Base-by-base conservation (phyloP, 2,329 filamentous ascomycete species). In the Fusarium bactridioides region DNA sequence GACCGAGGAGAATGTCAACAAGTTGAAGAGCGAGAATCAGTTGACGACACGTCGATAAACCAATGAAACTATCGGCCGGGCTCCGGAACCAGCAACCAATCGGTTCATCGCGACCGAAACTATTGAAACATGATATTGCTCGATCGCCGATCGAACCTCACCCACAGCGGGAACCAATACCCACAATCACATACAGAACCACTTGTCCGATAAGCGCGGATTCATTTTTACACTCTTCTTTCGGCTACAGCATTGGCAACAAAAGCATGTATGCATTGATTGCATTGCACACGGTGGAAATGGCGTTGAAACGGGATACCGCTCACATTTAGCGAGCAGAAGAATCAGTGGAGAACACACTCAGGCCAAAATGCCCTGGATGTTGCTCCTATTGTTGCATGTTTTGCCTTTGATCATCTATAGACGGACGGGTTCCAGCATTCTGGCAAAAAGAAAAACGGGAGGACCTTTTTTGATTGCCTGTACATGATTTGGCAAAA, bases 1-100 rank as follows among this genome's bases (percentile, higher is more conserved):
- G 68, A 89, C 87, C 3, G 84, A 87, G 69, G 87, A 87, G 74
- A 89, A 89, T 71, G 79, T 89, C 51, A 86, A 84, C 40, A 86
- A 81, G 67, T 74, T 88, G 48, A 82, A 82, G 63, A 79, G 78
- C 63, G 81, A 84, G 61, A 82, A 77, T 50, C 69, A 74, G 50
- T 69, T 68, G 41, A 69, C 65, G 35, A 53, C 67, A 55, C 75
- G 70, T 29, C 69, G 67, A 48, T 76, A 74, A 58, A 37, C 62
- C 25, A 40, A 57, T 35, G 10, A 51, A 31, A 29, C 35, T 19
- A 37, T 35, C 23, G 38, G 25, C 33, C 37, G 27, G 16, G 43
- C 37, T 54, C 44, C 25, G 44, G 61, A 54, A 51, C 53, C 40
- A 35, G 33, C 41, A 35, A 48, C 44, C 27, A 44, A 70, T 70